A percentile compares a stretch with the other conserved stretches of the same genome.
Conservation (phyloP, 225 moss, liverwort and hornwort species). For the Physcomitrium patens region DNA sequence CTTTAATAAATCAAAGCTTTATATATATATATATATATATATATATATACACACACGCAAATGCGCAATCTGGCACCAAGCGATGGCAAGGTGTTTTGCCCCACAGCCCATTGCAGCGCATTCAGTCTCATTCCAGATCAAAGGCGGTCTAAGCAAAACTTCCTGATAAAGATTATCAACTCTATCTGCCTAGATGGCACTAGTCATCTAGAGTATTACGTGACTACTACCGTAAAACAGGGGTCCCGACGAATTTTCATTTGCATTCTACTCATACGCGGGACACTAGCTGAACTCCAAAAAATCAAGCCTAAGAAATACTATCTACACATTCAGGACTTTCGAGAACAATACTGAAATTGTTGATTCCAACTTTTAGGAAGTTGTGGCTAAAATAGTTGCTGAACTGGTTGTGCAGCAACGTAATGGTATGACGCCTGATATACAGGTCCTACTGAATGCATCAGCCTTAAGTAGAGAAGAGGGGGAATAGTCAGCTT, state of each 20-base stretch:
- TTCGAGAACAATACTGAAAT: neutral
- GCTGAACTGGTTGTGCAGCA: neutral
- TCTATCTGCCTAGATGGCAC: neutral
- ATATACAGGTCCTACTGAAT: conserved; percentile 7
- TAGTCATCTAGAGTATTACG: neutral
- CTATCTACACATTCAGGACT: neutral
- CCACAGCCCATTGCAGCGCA: conserved; percentile 6
- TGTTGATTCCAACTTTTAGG: neutral
- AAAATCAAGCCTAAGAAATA: neutral
- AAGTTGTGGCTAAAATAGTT: neutral
- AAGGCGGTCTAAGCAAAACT: conserved; percentile 5
- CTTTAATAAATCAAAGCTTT: too few species aligned
- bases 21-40: too few species aligned
- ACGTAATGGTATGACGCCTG: conserved; percentile 2
- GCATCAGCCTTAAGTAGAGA: conserved; percentile 30
- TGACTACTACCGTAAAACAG: neutral
- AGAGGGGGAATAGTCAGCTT: conserved; percentile 35
- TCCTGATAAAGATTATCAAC: conserved; percentile 5
- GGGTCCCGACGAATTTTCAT: neutral
- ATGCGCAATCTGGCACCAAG: too few species aligned
- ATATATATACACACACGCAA: too few species aligned
- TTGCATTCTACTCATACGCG: conserved; percentile 22
- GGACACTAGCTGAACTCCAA: neutral
- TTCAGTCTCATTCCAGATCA: neutral
- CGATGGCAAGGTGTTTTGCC: too few species aligned